A percentile compares a stretch with the other conserved stretches of the same genome.
Conservation (phyloP, 176 grass and related monocot species). For the Puccinellia tenuiflora region DNA sequence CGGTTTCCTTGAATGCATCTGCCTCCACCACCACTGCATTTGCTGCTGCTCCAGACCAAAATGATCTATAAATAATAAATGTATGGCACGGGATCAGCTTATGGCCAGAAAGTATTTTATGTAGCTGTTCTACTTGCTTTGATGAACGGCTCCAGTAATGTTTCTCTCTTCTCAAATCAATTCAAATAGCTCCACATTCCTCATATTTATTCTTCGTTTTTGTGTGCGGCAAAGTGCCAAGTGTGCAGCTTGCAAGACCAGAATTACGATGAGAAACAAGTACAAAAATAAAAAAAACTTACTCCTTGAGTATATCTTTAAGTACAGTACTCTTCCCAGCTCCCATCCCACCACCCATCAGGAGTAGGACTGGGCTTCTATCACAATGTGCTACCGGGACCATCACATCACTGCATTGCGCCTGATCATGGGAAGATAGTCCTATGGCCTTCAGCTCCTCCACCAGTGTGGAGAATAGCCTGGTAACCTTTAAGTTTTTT, state of each 20-base stretch:
- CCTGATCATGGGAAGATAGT: conserved; percentile 26
- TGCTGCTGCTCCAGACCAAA: conserved; percentile 67
- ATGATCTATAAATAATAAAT: conserved; percentile 48
- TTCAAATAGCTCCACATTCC: not conserved
- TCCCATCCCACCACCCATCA: conserved; percentile 97
- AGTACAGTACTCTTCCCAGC: conserved; percentile 98
- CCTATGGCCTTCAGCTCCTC: conserved; percentile 91
- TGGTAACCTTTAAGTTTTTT: conserved; percentile 71
- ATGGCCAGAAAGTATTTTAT: not conserved
- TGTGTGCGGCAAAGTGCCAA: not conserved
- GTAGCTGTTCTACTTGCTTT: not conserved
- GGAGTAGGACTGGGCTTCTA: conserved; percentile 75
- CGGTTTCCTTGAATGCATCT: conserved; percentile 85
- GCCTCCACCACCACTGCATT: conserved; percentile 92
- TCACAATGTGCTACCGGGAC: conserved; percentile 62
- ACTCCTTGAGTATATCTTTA: conserved; percentile 87
- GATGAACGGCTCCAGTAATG: not conserved
- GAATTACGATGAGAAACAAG: not conserved
- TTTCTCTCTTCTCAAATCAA: not conserved
- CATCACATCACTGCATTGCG: conserved; percentile 63
- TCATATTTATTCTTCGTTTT: not conserved
- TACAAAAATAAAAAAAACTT: conserved; percentile 20
- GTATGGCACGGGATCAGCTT: not conserved
- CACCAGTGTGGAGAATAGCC: conserved; percentile 78
- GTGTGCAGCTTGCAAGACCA: not conserved